Evolutionary conservation across 345 rosid genomes (phyloP).

Genomic region (Excoecaria agallocha): DNA sequence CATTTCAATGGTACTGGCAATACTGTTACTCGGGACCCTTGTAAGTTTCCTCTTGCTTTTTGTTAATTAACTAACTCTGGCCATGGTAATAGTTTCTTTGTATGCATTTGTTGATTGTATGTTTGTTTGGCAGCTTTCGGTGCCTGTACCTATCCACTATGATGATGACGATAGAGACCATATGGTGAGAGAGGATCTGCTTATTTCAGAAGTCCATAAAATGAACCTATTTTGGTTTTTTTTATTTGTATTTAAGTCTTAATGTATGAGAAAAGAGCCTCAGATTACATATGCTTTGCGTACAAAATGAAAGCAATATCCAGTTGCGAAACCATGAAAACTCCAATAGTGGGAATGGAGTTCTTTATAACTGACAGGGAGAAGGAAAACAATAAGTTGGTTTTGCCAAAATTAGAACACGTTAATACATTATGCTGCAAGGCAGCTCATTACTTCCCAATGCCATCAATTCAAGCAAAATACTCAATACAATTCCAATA

Average conservation of each 20-base stretch:
- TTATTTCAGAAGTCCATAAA: background rate
- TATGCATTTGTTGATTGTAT: background rate
- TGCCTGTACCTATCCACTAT: background rate
- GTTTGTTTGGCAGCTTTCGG: constrained; percentile 8
- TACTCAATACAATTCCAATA: constrained; percentile 19
- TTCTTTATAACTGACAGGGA: background rate
- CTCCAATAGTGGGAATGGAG: too few species aligned
- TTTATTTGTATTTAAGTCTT: too few species aligned
- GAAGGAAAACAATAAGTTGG: background rate
- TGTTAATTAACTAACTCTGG: background rate
- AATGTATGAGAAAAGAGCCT: too few species aligned
- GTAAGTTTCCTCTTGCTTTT: constrained; percentile 6
- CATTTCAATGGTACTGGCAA: constrained; percentile 17
- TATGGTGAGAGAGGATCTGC: background rate
- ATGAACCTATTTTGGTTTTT: too few species aligned
- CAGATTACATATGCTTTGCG: too few species aligned
- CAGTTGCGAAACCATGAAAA: too few species aligned
- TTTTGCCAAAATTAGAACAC: background rate
- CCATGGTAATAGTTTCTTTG: background rate
- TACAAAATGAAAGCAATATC: too few species aligned
- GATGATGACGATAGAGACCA: background rate
- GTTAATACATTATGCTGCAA: constrained; percentile 11
- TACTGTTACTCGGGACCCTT: constrained; percentile 14
- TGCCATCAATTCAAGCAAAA: constrained; percentile 26
- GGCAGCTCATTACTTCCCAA: constrained; percentile 7